Conservation (phyloP, 768 basidiomycete genomes). For the Suillus weaverae region DNA sequence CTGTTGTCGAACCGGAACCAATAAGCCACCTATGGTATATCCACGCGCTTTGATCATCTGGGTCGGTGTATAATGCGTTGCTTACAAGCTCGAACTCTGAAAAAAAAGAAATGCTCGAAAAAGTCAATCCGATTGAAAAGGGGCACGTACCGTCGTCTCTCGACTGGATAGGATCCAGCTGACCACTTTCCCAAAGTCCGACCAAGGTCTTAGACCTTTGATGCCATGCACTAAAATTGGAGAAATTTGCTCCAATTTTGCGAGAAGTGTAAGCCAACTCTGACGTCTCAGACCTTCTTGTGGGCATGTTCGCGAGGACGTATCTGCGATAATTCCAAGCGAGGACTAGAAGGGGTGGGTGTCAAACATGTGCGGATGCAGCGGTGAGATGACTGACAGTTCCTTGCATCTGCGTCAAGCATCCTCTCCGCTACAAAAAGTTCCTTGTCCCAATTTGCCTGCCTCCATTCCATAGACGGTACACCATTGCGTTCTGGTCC, state of each 20-base stretch:
- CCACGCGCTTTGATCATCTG: constrained; percentile 96
- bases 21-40: constrained; percentile 98
- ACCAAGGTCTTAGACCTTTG: constrained; percentile 83
- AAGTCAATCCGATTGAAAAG: not conserved
- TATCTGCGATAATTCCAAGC: constrained; percentile 96
- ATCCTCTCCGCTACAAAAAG: constrained; percentile 88
- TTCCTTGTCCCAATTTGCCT: constrained; percentile 81
- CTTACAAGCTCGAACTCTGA: constrained; percentile 90
- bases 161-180: constrained; percentile 50
- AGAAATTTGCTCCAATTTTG: constrained; percentile 93
- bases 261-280: constrained; percentile 84
- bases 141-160: constrained; percentile 64
- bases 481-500: constrained; percentile 53
- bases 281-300: constrained; percentile 50
- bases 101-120: not conserved
- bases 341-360: constrained; percentile 58
- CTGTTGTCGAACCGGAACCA: constrained; percentile 56
- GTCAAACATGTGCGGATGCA: constrained; percentile 8
- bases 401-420: constrained; percentile 87
- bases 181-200: constrained; percentile 61
- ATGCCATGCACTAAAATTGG: constrained; percentile 99
- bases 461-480: constrained; percentile 67
- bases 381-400: constrained; percentile 60
- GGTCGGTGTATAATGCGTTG: constrained; percentile 96
- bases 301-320: constrained; percentile 70